Base-by-base conservation (phyloP, 2,329 filamentous ascomycete species). In the Fusarium abutilonis region DNA sequence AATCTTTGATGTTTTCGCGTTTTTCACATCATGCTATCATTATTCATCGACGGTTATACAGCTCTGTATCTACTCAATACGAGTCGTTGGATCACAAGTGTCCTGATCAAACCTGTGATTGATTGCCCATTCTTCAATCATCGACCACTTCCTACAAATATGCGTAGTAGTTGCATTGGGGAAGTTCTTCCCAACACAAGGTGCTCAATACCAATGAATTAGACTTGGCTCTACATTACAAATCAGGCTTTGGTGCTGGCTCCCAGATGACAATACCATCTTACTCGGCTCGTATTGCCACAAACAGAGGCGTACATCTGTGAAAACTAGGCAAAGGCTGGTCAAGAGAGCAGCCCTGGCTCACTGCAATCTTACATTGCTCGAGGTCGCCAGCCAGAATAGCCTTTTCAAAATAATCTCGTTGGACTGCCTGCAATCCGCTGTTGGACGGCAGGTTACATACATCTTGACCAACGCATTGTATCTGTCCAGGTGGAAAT, bases 181-280 rank as follows among this genome's bases (percentile, higher is more conserved):
- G 17, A 54, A 43, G 4, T 43, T 23, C n/a, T 54, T 54, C 3
- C 52, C 31, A 9, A 31, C 23, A 4, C 26, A 17, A 6, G 17
- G 17, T 23, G 45, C 45, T 36, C 44, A 54, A 11, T 50, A 49
- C 38, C 36, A 54, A 14, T 42, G 45, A 26, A 42, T 42, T 5
- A 50, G 9, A 17, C 44, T 50, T 14, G 50, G 15, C 19, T 36
- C 36, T 11, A 36, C 51, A 21, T 42, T 42, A 7, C 44, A 50
- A 29, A 38, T 54, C 3, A 42, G 17, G 14, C 51, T 50, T 23
- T 38, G 36, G 47, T 43, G 13, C 10, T 28, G 4, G 29, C 13
- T 14, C 47, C 47, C 39, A 51, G 1, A 13, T 43, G 29, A 51
- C 11, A 4, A 8, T 17, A 2, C 28, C 5, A 4, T 51, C 41